Base-by-base conservation (phyloP, 2,329 filamentous ascomycete genomes). In the Botrytis elliptica region DNA sequence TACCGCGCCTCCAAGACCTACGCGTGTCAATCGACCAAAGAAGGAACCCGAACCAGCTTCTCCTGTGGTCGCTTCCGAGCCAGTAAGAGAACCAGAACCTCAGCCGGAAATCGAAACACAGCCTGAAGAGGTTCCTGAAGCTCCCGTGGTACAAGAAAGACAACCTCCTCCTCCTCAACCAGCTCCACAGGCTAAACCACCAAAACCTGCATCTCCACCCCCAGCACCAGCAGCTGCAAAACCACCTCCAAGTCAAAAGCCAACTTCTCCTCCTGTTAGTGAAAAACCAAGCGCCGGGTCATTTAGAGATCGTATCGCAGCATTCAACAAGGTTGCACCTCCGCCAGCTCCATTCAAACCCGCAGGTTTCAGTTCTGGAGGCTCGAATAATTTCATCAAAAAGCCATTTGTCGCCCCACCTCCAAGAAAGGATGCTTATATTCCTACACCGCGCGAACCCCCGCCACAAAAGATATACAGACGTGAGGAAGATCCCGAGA, bases 321-420 rank as follows among this genome's bases (percentile, higher is more conserved):
- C 96, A 63, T 99, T 99, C 85, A 99, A 99, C 83, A 96, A 95
- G 82, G 86, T 93, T 63, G 94, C 94, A 9, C 90, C 94, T 4
- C 96, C 96, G 14, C 86, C 96, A 75, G 89, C 94, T n/a, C 96
- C 96, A 1, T 95, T 97, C 84, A 97, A 97, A 81, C 93, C 94
- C 33, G 87, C 88, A 74, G 89, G 89, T 3, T 84, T 91, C 40
- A 83, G 86, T 73, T 85, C 87, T 44, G 87, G 88, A 74, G 85
- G 88, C 66, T 87, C 87, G 76, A 87, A 87, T 71, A 87, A 87
- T 73, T 98, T 98, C 80, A 91, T 99, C 83, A 98, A 95, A 87
- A 98, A 98, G 83, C 94, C 95, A 0, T 99, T 98, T 79, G 95
- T 99, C 73, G 93, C 96, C 5, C 94, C 96, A 70, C 96, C 96